Conservation (phyloP, 2,329 filamentous ascomycete species). For the Sporothrix globosa region DNA sequence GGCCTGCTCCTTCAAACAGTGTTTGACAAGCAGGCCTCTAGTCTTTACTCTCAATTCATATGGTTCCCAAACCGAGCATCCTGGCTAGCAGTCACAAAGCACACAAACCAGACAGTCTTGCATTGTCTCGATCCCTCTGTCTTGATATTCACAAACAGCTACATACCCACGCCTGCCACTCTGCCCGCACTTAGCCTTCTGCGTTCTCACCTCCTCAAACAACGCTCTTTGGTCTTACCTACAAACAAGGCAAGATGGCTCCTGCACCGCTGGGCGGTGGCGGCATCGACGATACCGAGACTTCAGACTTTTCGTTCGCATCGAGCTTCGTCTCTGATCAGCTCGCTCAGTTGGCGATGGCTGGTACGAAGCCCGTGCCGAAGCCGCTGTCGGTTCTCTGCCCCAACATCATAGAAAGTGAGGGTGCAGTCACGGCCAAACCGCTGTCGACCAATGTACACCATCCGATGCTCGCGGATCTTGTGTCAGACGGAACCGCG, state of each 20-base stretch:
- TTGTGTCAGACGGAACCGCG: constrained; percentile 8
- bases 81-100: neutral
- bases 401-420: constrained; percentile 13
- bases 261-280: constrained; percentile 11
- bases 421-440: neutral
- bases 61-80: neutral
- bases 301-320: constrained; percentile 22
- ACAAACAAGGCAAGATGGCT: neutral
- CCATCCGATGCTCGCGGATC: neutral
- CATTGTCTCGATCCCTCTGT: neutral
- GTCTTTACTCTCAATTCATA: neutral
- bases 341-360: constrained; percentile 13
- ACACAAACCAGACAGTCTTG: neutral
- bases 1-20: constrained; percentile 12
- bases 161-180: neutral
- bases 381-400: neutral
- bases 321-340: constrained; percentile 25
- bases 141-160: constrained; percentile 1
- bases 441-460: neutral
- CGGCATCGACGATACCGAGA: neutral
- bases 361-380: neutral
- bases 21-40: neutral
- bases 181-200: neutral
- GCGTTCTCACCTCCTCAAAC: neutral
- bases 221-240: neutral